A percentile compares a stretch with the other conserved stretches of the same genome.
These are phyloP conservation scores for Calonectria pteridis DNA, from an alignment of 2,329 filamentous ascomycete species.

Conservation along the genomic window DNA sequence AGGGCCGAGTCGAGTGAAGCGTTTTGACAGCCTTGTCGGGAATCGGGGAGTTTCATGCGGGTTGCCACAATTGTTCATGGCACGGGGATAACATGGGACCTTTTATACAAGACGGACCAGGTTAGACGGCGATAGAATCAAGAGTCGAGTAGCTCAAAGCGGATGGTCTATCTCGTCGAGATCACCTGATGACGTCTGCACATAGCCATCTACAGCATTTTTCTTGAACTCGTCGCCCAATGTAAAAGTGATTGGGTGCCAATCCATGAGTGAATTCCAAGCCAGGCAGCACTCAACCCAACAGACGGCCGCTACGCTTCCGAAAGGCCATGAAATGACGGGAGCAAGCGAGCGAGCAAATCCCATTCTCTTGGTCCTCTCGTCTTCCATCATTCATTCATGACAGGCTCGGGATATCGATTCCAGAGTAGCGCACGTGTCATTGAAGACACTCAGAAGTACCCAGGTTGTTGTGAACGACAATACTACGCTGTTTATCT, in stretches of 20 bases:
- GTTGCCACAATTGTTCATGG: slow-evolving; percentile 44
- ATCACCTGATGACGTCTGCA: slow-evolving; percentile 11
- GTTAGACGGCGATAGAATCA: slow-evolving; percentile 32
- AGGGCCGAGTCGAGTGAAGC: slow-evolving; percentile 46
- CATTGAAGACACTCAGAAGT: background rate
- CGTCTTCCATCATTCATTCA: background rate
- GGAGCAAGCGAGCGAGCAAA: background rate
- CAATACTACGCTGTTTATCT: background rate
- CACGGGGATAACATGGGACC: slow-evolving; percentile 40
- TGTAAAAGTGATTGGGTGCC: background rate
- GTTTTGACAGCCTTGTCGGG: slow-evolving; percentile 43
- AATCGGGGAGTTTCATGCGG: slow-evolving; percentile 43
- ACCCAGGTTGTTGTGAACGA: background rate
- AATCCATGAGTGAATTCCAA: slow-evolving; percentile 11
- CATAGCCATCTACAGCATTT: background rate
- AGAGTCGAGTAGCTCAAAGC: slow-evolving; percentile 23
- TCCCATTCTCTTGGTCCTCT: background rate
- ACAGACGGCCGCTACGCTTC: background rate
- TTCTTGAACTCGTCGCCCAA: background rate
- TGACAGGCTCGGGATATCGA: background rate
- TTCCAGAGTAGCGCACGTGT: no score
- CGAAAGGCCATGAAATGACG: background rate
- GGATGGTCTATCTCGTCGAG: slow-evolving; percentile 26
- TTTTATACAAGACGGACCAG: slow-evolving; percentile 32
- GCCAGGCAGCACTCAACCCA: background rate